phyloP scores from a whole-genome alignment of 2,329 filamentous ascomycete genomes.

The Beauveria rudraprayagi region DNA sequence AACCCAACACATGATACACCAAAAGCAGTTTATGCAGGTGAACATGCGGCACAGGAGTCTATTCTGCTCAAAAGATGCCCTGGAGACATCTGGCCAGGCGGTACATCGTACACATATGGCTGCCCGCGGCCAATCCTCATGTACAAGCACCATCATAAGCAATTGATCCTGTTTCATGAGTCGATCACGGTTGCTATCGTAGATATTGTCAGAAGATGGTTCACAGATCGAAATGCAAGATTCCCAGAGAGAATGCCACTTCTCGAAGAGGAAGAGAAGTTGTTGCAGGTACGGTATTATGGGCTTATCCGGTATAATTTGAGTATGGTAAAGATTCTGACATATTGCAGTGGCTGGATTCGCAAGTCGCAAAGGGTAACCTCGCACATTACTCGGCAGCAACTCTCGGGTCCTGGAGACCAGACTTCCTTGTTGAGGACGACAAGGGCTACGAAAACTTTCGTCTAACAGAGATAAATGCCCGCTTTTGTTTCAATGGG shows the following conservation, averaged over 20 bases:
- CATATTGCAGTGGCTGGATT: conserved; percentile 13
- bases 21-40: background rate
- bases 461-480: conserved; percentile 33
- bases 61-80: background rate
- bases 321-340: background rate
- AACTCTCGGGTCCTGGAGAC: conserved; percentile 27
- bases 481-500: conserved; percentile 32
- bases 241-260: background rate
- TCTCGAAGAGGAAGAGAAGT: background rate
- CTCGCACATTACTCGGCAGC: background rate
- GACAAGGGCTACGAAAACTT: conserved; percentile 18
- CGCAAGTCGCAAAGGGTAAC: conserved; percentile 7
- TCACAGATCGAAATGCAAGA: background rate
- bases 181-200: background rate
- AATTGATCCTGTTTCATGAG: background rate
- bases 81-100: background rate
- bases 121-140: conserved; percentile 3
- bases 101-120: background rate
- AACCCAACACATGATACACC: background rate
- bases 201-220: background rate
- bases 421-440: conserved; percentile 31
- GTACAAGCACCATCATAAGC: background rate
- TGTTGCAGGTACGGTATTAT: background rate
- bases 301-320: background rate
- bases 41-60: background rate